Base-by-base conservation (phyloP, 768 basidiomycete genomes). In the Lyophyllum atratum region DNA sequence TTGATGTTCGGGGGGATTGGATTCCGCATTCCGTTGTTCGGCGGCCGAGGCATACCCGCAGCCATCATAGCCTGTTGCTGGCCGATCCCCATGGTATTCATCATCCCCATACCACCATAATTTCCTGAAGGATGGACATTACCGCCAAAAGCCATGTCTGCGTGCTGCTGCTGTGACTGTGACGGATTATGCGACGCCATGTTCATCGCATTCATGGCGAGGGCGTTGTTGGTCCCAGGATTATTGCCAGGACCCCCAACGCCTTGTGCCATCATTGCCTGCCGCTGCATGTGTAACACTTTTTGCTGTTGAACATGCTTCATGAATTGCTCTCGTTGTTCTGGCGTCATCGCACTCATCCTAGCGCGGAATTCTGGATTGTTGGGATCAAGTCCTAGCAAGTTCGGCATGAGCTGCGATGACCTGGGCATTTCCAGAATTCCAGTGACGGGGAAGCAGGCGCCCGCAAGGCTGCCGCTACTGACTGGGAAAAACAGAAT, bases 401-500 rank as follows among this genome's bases (percentile, higher is more conserved):
- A 43, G 15, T 61, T 58, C 9, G 28, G 49, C 28, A 43, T 49
- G 24, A 15, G 39, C 17, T 54, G 49, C 15, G 50, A 25, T 1
- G 68, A 52, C 29, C 69, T 66, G 6, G 74, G 75, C 34, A 72
- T 46, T 34, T 74, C 73, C 0, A 80, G 78, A 22, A 81, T 65
- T 9, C 77, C 78, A 0, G 73, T 74, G 12, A 61, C 24, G 6
- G 71, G 69, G 58, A 81, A 82, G 49, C 73, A 68, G 2, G 71
- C 72, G 11, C 72, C 78, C 0, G 52, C 63, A 12, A 79, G 64
- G 43, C 50, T 49, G 24, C 22, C 51, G n/a, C 11, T 1, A 2
- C 59, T 59, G n/a, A 69, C 26, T 1, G 75, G 61, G 56, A 82
- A 77, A 26, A 80, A 66, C 19, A 82, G 60, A 5, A 80, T 61